Base-by-base conservation (phyloP, 1,284 basidiomycete species). In the Hemileia vastatrix region DNA sequence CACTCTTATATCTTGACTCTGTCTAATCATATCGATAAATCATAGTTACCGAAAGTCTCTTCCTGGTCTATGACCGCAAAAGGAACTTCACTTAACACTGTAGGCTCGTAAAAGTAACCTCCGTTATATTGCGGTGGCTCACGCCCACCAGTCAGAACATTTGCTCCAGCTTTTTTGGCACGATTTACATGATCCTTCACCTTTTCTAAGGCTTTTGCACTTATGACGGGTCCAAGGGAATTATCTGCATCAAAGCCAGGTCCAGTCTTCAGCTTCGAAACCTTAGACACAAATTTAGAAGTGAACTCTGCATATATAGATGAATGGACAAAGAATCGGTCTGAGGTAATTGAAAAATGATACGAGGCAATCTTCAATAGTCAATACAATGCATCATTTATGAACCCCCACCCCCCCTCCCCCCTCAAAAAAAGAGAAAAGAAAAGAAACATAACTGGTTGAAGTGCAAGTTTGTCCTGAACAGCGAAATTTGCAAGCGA, bases 181-280 rank as follows among this genome's bases (percentile, higher is more conserved):
- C 93, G 87, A 52, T 90, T 82, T 64, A 98, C 84, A 77, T 99
- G 95, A 45, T 81, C 78, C 67, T 84, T 79, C 18, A 94, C 91
- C 79, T 99, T 99, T 67, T 86, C 83, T 54, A 92, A 79, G 0
- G 93, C 92, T 24, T 83, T 85, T 23, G 81, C 78, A 77, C 95
- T 91, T 67, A 98, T 95, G 55, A 99, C 81, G 9, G 95, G 95
- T 0, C 95, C 95, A 71, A 96, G 92, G 0, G 91, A 96, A 27
- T 76, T 72, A 52, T 63, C 71, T 43, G 57, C 23, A 23, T 92
- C 87, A 47, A 93, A 82, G 3, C 94, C 94, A 67, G 91, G 83
- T 24, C 95, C 93, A 64, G 94, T 80, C 74, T 90, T 93, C 82
- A 98, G 96, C 27, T 82, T 77, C n/a, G 86, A 80, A 21, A 98